Conservation (phyloP, 2,329 filamentous ascomycete species). For the Trichophyton verrucosum region DNA sequence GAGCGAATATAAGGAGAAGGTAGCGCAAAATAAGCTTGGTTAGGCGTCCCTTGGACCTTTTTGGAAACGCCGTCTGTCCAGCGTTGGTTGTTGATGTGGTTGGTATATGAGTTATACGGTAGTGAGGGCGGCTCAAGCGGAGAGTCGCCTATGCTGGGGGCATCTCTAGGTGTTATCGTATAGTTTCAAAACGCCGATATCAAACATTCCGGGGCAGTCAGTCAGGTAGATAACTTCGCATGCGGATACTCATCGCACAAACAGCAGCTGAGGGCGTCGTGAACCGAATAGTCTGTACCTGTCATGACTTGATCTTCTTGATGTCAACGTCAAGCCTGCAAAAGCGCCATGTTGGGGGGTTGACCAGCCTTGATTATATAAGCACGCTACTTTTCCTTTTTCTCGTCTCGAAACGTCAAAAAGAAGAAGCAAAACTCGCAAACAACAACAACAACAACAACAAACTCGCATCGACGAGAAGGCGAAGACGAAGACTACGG, state of each 20-base stretch:
- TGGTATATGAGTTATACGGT: neutral
- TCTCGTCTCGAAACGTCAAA: neutral
- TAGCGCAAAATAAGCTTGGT: neutral
- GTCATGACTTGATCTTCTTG: neutral
- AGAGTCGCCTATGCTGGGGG: neutral
- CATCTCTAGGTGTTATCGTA: neutral
- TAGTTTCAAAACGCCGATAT: neutral
- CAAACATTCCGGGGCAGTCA: neutral
- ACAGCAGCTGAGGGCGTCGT: neutral
- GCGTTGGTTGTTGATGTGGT: neutral
- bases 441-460: too few species aligned
- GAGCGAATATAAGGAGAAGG: conserved; percentile 11
- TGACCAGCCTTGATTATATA: neutral
- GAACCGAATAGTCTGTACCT: neutral
- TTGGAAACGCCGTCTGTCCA: neutral
- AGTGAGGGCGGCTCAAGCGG: neutral
- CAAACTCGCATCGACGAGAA: too few species aligned
- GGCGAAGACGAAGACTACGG: neutral
- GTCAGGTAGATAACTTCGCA: neutral
- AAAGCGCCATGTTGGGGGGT: neutral
- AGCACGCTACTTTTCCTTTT: neutral
- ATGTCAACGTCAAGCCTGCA: neutral
- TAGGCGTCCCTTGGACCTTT: too few species aligned
- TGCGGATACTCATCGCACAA: neutral
- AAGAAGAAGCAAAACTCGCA: too few species aligned